phyloP scores from a whole-genome alignment of 2,329 filamentous ascomycete genomes.

The Laburnicola sp. region DNA sequence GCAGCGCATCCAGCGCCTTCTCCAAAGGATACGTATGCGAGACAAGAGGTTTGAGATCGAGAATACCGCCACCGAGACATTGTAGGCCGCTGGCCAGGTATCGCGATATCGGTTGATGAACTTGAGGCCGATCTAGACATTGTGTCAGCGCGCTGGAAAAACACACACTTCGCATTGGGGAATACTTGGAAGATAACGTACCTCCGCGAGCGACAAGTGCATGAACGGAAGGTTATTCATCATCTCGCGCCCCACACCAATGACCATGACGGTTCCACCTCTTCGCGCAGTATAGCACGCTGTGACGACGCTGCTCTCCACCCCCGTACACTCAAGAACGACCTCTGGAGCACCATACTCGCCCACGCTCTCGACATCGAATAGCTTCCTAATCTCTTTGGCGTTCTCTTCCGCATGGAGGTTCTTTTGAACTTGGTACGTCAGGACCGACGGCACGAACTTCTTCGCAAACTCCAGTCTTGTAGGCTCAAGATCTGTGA shows the following conservation, averaged over 20 bases:
- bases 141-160: neutral
- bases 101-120: slow-evolving; percentile 74
- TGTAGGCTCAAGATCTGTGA: slow-evolving; percentile 63
- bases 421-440: slow-evolving; percentile 57
- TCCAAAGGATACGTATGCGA: slow-evolving; percentile 67
- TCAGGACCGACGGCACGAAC: slow-evolving; percentile 58
- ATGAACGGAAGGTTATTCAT: slow-evolving; percentile 71
- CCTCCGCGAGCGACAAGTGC: slow-evolving; percentile 65
- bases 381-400: slow-evolving; percentile 57
- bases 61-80: slow-evolving; percentile 60
- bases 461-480: slow-evolving; percentile 62
- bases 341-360: slow-evolving; percentile 63
- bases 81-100: slow-evolving; percentile 70
- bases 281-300: slow-evolving; percentile 60
- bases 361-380: slow-evolving; percentile 47
- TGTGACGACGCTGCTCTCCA: slow-evolving; percentile 65
- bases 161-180: neutral
- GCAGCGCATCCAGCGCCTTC: slow-evolving; percentile 61
- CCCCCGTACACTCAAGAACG: slow-evolving; percentile 67
- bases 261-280: slow-evolving; percentile 64
- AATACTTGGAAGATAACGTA: slow-evolving; percentile 33
- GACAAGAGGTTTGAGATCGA: slow-evolving; percentile 65
- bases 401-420: slow-evolving; percentile 56
- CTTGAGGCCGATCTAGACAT: slow-evolving; percentile 61
- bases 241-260: slow-evolving; percentile 63